Conservation (phyloP, 1,284 basidiomycete genomes). For the Nidula niveotomentosa region DNA sequence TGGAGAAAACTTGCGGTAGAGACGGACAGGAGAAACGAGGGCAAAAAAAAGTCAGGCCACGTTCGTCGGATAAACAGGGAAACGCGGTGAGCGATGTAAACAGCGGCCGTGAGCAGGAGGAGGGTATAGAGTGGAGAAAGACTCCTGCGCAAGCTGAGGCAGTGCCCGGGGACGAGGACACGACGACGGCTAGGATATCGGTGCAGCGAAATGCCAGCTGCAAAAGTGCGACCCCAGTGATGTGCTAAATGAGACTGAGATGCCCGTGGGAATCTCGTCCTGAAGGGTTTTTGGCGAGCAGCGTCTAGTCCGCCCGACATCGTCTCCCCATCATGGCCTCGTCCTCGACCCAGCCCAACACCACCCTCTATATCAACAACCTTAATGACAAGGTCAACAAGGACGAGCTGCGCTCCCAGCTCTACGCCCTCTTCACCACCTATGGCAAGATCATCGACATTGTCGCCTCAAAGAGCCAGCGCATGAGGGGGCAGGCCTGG, state of each 20-base stretch:
- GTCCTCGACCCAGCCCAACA: constrained; percentile 69
- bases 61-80: constrained; percentile 8
- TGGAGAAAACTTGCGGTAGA: constrained; percentile 15
- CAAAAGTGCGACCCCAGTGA: too few relatives aligned
- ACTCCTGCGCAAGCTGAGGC: too few relatives aligned
- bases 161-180: too few relatives aligned
- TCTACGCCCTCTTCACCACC: constrained; percentile 90
- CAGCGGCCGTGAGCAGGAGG: not conserved
- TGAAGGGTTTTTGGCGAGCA: not conserved
- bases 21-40: not conserved
- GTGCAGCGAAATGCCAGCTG: too few relatives aligned
- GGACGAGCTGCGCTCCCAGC: constrained; percentile 82
- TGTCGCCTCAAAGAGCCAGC: constrained; percentile 85
- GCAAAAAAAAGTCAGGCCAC: constrained; percentile 16
- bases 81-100: constrained; percentile 1
- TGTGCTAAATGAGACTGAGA: too few relatives aligned
- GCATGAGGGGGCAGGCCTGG: constrained; percentile 96
- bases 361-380: constrained; percentile 93
- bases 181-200: too few relatives aligned
- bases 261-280: too few relatives aligned
- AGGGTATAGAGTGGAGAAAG: constrained; percentile 4
- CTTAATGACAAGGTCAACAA: constrained; percentile 95
- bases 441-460: constrained; percentile 95
- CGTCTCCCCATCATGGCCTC: constrained; percentile 36
- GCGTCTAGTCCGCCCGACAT: constrained; percentile 2